Base-by-base conservation (phyloP, 768 basidiomycete species). In the Hygrocybe coccinea region DNA sequence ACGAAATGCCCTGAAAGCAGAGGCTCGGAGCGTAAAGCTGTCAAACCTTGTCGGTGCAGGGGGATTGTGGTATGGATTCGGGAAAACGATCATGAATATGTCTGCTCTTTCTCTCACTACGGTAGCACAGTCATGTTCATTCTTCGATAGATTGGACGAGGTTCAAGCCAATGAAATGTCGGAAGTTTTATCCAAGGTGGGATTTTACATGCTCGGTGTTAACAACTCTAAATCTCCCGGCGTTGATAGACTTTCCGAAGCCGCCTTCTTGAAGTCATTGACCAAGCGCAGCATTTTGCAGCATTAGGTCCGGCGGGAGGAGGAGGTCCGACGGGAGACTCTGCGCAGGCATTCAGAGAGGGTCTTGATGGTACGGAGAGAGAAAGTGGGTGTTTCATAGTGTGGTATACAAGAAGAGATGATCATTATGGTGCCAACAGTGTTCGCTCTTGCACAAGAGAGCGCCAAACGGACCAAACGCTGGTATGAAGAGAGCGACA, bases 311-410 rank as follows among this genome's bases (percentile, higher is more conserved):
- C 80, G 41, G 76, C 76, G n/a, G 80, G 81, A 17, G 76, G 78
- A 10, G 78, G 79, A 2, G 73, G 79, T 3, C 67, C 76, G 10
- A 73, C 75, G 6, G 81, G 78, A 12, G 85, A 87, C 59, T 66
- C 73, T 1, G 83, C 89, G 5, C 86, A 88, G 59, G 73, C 80
- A 11, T 97, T 97, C 64, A 77, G 91, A 60, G 94, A 95, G 68
- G 95, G 94, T 1, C 79, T 97, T 57, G 94, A 97, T 54, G 84
- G 81, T n/a, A 91, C 90, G 12, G 94, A 97, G 67, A 80, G 95
- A 59, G 92, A 95, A 76, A 62, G 94, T 95, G 67, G 77, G 85
- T 76, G n/a, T 25, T 19, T 46, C n/a, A 21, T 19, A 15, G 19
- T 5, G 11, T 19, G 8, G 43, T 44, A 33, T n/a, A 25, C 2